A percentile compares a stretch with the other conserved stretches of the same genome.
These are phyloP conservation scores for Mortierella sp. DNA, from an alignment of 371 early-diverging fungal genomes.

Conservation along the genomic window DNA sequence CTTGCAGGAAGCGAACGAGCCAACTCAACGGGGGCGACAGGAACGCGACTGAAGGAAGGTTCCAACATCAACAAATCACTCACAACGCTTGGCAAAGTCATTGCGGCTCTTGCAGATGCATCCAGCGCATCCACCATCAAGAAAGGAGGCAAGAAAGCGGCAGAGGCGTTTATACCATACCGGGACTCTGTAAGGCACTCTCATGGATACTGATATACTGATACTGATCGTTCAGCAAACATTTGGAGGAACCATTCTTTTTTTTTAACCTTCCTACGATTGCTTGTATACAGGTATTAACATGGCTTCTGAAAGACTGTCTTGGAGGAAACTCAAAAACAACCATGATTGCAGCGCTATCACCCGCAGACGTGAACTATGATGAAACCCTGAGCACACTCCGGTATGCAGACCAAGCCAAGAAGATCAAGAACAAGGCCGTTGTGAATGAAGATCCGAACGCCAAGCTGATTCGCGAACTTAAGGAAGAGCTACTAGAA, in stretches of 20 bases:
- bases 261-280: neutral
- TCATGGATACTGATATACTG: too few species aligned
- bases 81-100: slow-evolving; percentile 96
- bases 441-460: slow-evolving; percentile 93
- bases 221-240: too few species aligned
- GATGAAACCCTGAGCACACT: slow-evolving; percentile 95
- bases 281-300: slow-evolving; percentile 69
- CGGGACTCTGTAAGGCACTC: slow-evolving; percentile 79
- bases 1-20: slow-evolving; percentile 97
- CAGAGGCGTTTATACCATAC: slow-evolving; percentile 82
- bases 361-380: slow-evolving; percentile 75
- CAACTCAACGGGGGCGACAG: slow-evolving; percentile 95
- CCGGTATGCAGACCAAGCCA: slow-evolving; percentile 95
- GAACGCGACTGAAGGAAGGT: slow-evolving; percentile 98
- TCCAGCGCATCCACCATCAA: slow-evolving; percentile 57
- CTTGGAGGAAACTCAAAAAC: slow-evolving; percentile 95
- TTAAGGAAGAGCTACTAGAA: slow-evolving; percentile 83
- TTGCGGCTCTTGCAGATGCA: slow-evolving; percentile 91
- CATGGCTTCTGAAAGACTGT: slow-evolving; percentile 94
- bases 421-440: slow-evolving; percentile 91
- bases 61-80: slow-evolving; percentile 98
- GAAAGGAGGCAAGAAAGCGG: slow-evolving; percentile 62
- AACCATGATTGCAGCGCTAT: slow-evolving; percentile 91
- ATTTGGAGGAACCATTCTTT: neutral
- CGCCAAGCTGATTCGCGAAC: slow-evolving; percentile 85